phyloP scores from a whole-genome alignment of 1,139 yeast genomes.

The Nakaseomyces kungkrabaensis region DNA sequence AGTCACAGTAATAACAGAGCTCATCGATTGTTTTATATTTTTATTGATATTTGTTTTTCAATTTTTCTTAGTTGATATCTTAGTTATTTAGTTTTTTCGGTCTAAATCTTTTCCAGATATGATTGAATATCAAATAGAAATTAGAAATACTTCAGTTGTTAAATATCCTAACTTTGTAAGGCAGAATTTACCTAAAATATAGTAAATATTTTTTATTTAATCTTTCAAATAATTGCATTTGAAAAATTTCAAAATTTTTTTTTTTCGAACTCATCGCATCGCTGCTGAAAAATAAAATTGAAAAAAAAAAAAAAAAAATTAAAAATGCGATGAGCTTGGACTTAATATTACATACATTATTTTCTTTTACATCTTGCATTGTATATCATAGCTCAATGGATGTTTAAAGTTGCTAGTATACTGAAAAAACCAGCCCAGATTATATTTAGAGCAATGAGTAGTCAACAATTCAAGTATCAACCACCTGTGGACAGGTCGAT shows the following conservation, averaged over 20 bases:
- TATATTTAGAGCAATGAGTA: background rate
- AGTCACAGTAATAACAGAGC: slow-evolving; percentile 24
- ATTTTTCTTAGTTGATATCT: too few species aligned
- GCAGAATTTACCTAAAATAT: too few species aligned
- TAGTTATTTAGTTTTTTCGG: too few species aligned
- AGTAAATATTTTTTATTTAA: too few species aligned
- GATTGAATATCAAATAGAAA: too few species aligned
- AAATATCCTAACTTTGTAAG: too few species aligned
- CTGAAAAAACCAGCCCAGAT: background rate
- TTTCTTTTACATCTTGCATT: background rate
- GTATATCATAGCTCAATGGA: background rate
- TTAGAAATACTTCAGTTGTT: too few species aligned
- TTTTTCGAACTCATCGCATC: background rate
- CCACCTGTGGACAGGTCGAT: slow-evolving; percentile 67
- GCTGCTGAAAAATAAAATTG: background rate
- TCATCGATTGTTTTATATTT: slow-evolving; percentile 12
- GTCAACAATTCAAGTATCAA: background rate
- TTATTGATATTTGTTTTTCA: background rate
- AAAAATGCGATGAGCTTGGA: background rate
- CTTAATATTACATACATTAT: background rate
- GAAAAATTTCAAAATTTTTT: slow-evolving; percentile 6
- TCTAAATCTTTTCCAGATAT: too few species aligned
- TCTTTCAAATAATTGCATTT: background rate
- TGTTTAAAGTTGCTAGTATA: background rate
- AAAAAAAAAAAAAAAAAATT: background rate